These are phyloP conservation scores for Xylona heveae DNA, from an alignment of 495 filamentous ascomycete genomes.

Conservation along the genomic window DNA sequence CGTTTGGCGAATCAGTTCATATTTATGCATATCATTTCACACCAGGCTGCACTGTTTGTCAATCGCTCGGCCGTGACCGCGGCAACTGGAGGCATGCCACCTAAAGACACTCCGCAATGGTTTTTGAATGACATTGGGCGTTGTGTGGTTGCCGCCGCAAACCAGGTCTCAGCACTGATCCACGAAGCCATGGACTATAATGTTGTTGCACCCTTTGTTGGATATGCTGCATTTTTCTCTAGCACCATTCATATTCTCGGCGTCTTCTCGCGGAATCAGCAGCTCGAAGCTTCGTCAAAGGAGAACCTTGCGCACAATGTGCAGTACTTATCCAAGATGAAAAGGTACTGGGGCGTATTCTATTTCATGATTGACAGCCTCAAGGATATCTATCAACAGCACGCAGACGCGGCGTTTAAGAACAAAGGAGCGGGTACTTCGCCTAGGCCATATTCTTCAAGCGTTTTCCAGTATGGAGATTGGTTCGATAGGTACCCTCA, in stretches of 20 bases:
- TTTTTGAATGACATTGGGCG: conserved; percentile 59
- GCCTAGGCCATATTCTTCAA: conserved; percentile 11
- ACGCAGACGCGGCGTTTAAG: conserved; percentile 44
- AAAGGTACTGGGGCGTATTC: conserved; percentile 95
- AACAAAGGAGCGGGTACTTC: conserved; percentile 12
- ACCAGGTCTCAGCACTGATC: conserved; percentile 66
- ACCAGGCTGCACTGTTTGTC: conserved; percentile 80
- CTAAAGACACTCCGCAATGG: conserved; percentile 54
- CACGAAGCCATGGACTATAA: conserved; percentile 59
- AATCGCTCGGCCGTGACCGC: conserved; percentile 68
- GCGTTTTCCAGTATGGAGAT: conserved; percentile 89
- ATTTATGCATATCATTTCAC: conserved; percentile 75
- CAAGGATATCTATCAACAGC: conserved; percentile 71
- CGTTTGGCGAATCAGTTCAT: conserved; percentile 79
- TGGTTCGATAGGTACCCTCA: conserved; percentile 95
- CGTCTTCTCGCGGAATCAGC: conserved; percentile 63
- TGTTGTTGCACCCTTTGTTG: conserved; percentile 76
- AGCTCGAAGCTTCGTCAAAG: conserved; percentile 57
- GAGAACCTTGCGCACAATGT: conserved; percentile 77
- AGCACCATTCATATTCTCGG: conserved; percentile 86
- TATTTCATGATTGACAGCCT: conserved; percentile 88
- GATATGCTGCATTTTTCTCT: conserved; percentile 83
- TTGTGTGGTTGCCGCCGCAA: conserved; percentile 71
- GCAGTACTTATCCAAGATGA: conserved; percentile 81
- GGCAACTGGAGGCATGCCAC: conserved; percentile 41